Evolutionary conservation across 805 yeast genomes (phyloP), one percentile per base, ranked within the genome.

Genomic region (Saturnispora saitoi): DNA sequence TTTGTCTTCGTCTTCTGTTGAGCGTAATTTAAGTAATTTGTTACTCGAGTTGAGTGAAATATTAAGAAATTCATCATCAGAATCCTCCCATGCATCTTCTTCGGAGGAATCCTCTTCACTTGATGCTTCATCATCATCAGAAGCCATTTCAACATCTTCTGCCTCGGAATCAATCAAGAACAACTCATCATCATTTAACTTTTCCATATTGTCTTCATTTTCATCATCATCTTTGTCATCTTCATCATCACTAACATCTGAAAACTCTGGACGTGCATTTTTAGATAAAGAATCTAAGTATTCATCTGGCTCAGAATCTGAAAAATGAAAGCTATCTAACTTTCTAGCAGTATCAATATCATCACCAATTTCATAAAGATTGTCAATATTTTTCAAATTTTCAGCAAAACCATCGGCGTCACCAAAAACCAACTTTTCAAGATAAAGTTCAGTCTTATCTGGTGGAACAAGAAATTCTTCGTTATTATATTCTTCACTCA

Each of bases 401-500:
- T 65, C 60, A 58, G 81, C 86, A 67, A 85, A 83, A 29, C 91
- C 84, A 48, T 79, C 84, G 3, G 73, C 57, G 62, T 93, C 98
- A 14, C 99, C 98, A 67, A 93, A 90, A 4, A 93, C 95, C 12
- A 87, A 72, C 63, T 78, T 85, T 54, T 90, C 95, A 45, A 93
- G 74, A 48, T 69, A 75, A 39, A 81, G 57, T 65, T 93, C 99
- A 62, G 88, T 96, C 45, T 77, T 83, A 62, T 86, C 95, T 56
- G 93, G 91, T 30, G 83, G 84, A 14, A 88, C 84, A 32, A 75
- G 15, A 41, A 41, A 40, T 34, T 32, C 45, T 31, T 24, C 32
- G n/a, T 41, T 37, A 17, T 41, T n/a, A 15, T 37, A 39, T 38
- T 29, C 34, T 29, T 43, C 51, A 22, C 43, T 15, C 43, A 39